Conservation (phyloP, 139 green algal species). For the Coelastrella sp. region DNA sequence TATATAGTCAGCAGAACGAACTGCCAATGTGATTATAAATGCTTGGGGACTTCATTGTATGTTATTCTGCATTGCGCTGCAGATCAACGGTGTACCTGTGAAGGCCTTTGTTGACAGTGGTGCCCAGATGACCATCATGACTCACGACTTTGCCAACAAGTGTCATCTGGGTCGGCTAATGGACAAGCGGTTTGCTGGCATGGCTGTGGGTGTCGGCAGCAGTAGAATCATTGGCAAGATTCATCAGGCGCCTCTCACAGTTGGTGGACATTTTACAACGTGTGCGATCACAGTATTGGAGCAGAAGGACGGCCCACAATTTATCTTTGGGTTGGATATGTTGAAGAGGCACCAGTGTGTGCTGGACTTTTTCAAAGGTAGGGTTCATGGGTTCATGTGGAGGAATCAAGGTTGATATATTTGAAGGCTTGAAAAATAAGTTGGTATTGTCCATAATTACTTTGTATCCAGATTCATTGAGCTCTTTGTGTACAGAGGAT, state of each 20-base stretch:
- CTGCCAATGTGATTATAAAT: too few relatives aligned
- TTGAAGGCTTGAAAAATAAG: too few relatives aligned
- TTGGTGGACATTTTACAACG: slow-evolving; percentile 77
- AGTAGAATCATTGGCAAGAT: slow-evolving; percentile 91
- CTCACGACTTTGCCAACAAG: slow-evolving; percentile 71
- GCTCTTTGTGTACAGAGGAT: too few relatives aligned
- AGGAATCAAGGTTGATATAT: too few relatives aligned
- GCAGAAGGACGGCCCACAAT: slow-evolving; percentile 82
- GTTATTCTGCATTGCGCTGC: background rate
- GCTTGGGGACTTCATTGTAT: too few relatives aligned
- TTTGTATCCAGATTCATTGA: too few relatives aligned
- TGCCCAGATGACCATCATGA: slow-evolving; percentile 84
- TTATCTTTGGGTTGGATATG: slow-evolving; percentile 98
- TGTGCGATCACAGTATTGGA: slow-evolving; percentile 95
- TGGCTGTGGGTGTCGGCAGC: slow-evolving; percentile 90
- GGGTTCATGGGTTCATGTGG: too few relatives aligned
- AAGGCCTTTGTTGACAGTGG: slow-evolving; percentile 90
- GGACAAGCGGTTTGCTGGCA: slow-evolving; percentile 90
- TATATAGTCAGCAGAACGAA: background rate
- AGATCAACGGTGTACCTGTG: slow-evolving; percentile 78
- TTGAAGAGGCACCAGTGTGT: slow-evolving; percentile 84
- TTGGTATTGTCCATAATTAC: too few relatives aligned
- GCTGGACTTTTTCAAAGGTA: slow-evolving; percentile 41
- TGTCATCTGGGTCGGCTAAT: slow-evolving; percentile 88
- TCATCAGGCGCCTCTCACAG: slow-evolving; percentile 85